Evolutionary conservation across 2,329 filamentous ascomycete species (phyloP), one percentile per base, ranked within the genome.

Genomic region (Cladosporium colombiae): DNA sequence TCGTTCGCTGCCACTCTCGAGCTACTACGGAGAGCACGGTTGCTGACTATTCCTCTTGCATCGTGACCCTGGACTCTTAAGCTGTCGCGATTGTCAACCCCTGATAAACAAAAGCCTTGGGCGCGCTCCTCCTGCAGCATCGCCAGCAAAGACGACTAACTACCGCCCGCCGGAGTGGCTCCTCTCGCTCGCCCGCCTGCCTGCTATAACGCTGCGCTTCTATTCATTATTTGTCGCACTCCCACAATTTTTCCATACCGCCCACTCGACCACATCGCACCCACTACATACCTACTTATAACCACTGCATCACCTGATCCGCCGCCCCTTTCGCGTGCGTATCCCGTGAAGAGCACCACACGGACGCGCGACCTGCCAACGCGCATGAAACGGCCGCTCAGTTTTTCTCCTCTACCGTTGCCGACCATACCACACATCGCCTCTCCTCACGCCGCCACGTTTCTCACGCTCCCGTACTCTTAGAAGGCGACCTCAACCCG

Each of bases 271-370:
- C 31, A 18, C 44, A 31, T 10, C 37, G 16, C 35, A 18, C 35
- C 16, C 33, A 35, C 33, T 40, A 37, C 35, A n/a, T 40, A 21
- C n/a, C 40, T 46, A 46, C 40, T 46, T 21, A 46, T 23, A 46
- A 40, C n/a, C 40, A 46, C 10, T n/a, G n/a, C 40, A 50, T 62
- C 60, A 62, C 60, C 60, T 55, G 60, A 62, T 44, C 60, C 16
- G 60, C 60, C 60, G 60, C 60, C 60, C 60, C 60, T 62, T 55
- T 62, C 60, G 60, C 60, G 60, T 62, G 60, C 60, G 31, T 62
- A n/a, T 35, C 31, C 44, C 49, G 60, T 59, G 56, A 59, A 59
- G 56, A 59, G 40, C 56, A 59, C 44, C 59, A 52, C 44, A 53
- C 59, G 59, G 59, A 62, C 59, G 59, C 44, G 40, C 40, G 16